phyloP scores from a whole-genome alignment of 176 grass and related monocot species.

The Cenchrus americanus region DNA sequence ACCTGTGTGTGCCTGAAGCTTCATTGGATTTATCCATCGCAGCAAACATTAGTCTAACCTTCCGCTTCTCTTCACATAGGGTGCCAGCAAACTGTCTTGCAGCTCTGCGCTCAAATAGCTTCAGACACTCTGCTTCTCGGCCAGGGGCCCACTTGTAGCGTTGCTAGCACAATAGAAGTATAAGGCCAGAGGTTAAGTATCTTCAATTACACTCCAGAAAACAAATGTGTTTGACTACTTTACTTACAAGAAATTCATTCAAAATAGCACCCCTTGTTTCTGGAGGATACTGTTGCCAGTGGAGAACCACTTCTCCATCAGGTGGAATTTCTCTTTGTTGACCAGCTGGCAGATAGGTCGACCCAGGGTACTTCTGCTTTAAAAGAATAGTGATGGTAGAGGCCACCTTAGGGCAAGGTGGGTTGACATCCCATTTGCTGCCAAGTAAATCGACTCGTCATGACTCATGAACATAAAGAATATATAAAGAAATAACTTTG shows the following conservation, averaged over 20 bases:
- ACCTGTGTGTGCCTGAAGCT: neutral
- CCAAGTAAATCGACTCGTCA: constrained; percentile 14
- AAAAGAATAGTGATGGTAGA: constrained; percentile 47
- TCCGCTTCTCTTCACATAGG: constrained; percentile 43
- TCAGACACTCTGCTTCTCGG: constrained; percentile 41
- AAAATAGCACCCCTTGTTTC: constrained; percentile 44
- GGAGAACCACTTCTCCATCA: constrained; percentile 39
- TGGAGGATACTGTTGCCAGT: constrained; percentile 39
- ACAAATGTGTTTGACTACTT: neutral
- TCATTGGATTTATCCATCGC: constrained; percentile 11
- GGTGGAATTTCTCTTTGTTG: constrained; percentile 34
- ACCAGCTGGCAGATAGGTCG: constrained; percentile 37
- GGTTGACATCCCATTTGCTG: constrained; percentile 49
- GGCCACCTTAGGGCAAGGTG: constrained; percentile 45
- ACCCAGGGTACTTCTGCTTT: constrained; percentile 53
- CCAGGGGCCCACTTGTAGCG: constrained; percentile 51
- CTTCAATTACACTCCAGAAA: neutral
- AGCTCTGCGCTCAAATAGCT: constrained; percentile 45
- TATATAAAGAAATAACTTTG: neutral
- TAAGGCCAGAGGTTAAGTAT: constrained; percentile 1
- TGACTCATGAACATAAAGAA: constrained; percentile 33
- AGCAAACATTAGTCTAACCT: constrained; percentile 35
- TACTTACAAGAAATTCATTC: constrained; percentile 54
- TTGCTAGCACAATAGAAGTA: constrained; percentile 40
- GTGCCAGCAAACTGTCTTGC: constrained; percentile 35